Evolutionary conservation across 2,329 filamentous ascomycete genomes (phyloP), one percentile per base, ranked within the genome.

Genomic region (Aspergillus udagawae): DNA sequence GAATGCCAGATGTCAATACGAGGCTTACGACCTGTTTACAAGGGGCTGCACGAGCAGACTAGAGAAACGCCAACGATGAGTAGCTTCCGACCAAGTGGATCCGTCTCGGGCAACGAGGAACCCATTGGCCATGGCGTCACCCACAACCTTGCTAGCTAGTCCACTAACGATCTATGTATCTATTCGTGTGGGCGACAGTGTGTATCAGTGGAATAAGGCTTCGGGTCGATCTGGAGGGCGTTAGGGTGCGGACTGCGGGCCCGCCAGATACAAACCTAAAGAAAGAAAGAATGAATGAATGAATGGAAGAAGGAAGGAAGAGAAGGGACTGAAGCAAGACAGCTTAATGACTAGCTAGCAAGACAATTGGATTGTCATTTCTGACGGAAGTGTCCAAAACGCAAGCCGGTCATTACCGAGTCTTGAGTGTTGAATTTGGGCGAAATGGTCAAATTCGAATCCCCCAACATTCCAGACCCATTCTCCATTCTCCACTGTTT

Each of bases 41-140:
- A 38, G 32, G 32, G 14, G 32, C 32, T 54, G 38, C 32, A 44
- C 47, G 54, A 54, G 48, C 32, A 42, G 51, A 58, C 63, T 64
- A 60, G 53, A 56, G 58, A 57, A 57, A 54, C 55, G 68, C 72
- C 58, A 77, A 68, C 75, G 70, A 78, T 41, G 65, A 71, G 35
- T 77, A 66, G 50, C 56, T 74, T 74, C 35, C 9, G 21, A 4
- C 44, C 76, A 68, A 28, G 71, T 71, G 41, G 68, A 66, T 12
- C 74, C 74, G 10, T 2, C 23, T 50, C 56, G 41, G 51, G 53
- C 45, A 48, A 28, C 41, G 49, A 52, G 28, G 38, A 51, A 54
- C 32, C 51, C 54, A 58, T 60, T 61, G 59, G 54, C 42, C 49
- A 49, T 47, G 51, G 47, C 45, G 51, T 60, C 53, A 55, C 47